These are phyloP conservation scores for Gynochthodes officinalis DNA, from an alignment of 257 asterid genomes.

Conservation along the genomic window DNA sequence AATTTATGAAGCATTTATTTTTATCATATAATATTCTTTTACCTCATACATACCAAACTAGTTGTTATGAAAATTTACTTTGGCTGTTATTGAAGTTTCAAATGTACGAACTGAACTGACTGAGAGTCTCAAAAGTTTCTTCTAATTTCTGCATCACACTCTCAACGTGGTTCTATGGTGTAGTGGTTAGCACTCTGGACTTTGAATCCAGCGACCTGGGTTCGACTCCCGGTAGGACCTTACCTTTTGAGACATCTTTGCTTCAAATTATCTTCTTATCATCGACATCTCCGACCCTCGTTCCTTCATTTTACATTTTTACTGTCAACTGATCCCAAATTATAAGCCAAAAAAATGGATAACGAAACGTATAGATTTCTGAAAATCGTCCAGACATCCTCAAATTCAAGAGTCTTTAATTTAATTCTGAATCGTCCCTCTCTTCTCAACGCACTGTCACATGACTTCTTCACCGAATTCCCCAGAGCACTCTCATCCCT, in stretches of 20 bases:
- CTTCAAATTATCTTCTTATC: too few relatives aligned
- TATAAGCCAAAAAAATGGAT: neutral
- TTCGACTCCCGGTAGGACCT: constrained; percentile 99
- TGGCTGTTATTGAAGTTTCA: too few relatives aligned
- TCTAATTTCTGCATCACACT: too few relatives aligned
- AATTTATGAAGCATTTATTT: too few relatives aligned
- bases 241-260: neutral
- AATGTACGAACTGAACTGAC: too few relatives aligned
- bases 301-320: too few relatives aligned
- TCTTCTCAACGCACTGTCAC: constrained; percentile 65
- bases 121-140: too few relatives aligned
- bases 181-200: constrained; percentile 99
- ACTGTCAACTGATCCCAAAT: too few relatives aligned
- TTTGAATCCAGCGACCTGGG: constrained; percentile 99
- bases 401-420: constrained; percentile 47
- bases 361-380: constrained; percentile 38
- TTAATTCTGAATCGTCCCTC: constrained; percentile 52
- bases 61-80: too few relatives aligned
- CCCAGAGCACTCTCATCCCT: constrained; percentile 68
- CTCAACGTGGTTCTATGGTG: constrained; percentile 65
- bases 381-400: constrained; percentile 37
- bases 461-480: constrained; percentile 71
- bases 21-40: too few relatives aligned
- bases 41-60: too few relatives aligned
- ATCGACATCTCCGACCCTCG: too few relatives aligned